A percentile compares a stretch with the other conserved stretches of the same genome.
Conservation (phyloP, 2,329 filamentous ascomycete species). For the Pleurostoma richardsiae region DNA sequence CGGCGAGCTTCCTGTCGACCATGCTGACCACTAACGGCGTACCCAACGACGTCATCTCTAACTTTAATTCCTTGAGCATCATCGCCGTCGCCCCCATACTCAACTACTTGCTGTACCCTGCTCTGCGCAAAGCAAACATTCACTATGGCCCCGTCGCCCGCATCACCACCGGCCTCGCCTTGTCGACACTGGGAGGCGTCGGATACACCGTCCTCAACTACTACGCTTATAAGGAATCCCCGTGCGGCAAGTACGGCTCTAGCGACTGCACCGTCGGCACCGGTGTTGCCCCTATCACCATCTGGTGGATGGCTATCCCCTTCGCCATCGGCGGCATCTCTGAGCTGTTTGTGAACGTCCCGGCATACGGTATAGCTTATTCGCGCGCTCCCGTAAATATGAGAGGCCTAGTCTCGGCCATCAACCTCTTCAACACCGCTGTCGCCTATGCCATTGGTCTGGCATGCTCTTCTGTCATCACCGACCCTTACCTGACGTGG, state of each 20-base stretch:
- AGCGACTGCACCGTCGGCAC: slow-evolving; percentile 19
- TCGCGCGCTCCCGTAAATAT: slow-evolving; percentile 63
- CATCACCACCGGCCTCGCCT: slow-evolving; percentile 50
- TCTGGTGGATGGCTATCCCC: slow-evolving; percentile 43
- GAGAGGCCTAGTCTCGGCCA: slow-evolving; percentile 52
- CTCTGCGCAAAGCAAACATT: slow-evolving; percentile 43
- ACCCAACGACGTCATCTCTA: slow-evolving; percentile 56
- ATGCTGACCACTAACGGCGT: slow-evolving; percentile 41
- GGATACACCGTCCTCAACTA: slow-evolving; percentile 52
- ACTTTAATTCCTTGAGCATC: slow-evolving; percentile 55
- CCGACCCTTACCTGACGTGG: slow-evolving; percentile 33
- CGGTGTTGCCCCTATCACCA: slow-evolving; percentile 35
- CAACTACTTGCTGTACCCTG: slow-evolving; percentile 49
- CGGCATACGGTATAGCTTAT: slow-evolving; percentile 62
- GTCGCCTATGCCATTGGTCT: slow-evolving; percentile 46
- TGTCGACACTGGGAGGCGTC: slow-evolving; percentile 9
- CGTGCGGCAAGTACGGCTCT: slow-evolving; percentile 44
- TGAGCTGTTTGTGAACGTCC: slow-evolving; percentile 57
- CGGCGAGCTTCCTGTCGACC: slow-evolving; percentile 28
- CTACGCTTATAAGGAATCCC: slow-evolving; percentile 50
- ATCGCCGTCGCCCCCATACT: slow-evolving; percentile 53
- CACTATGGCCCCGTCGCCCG: slow-evolving; percentile 52
- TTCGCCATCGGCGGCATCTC: slow-evolving; percentile 39
- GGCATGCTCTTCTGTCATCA: slow-evolving; percentile 33
- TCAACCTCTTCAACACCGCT: slow-evolving; percentile 54